Percentiles rank a stretch among this genome's conserved stretches.
These are phyloP conservation scores for Citeromyces matritensis DNA, from an alignment of 805 yeast genomes.

Conservation along the genomic window DNA sequence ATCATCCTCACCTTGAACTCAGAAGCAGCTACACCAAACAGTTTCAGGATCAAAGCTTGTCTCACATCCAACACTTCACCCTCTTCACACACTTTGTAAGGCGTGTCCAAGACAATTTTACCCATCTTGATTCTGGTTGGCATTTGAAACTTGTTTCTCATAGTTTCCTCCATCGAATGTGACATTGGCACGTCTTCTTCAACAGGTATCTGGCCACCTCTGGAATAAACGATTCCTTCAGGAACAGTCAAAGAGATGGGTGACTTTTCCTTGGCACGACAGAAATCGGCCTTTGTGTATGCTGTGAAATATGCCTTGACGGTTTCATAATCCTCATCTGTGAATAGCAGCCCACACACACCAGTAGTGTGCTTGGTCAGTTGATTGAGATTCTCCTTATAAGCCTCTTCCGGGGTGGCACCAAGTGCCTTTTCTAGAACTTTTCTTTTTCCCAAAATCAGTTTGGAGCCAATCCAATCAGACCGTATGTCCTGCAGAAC, in stretches of 20 bases:
- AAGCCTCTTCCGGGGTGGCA: slow-evolving; percentile 75
- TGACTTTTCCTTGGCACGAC: slow-evolving; percentile 77
- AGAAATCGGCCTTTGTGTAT: slow-evolving; percentile 67
- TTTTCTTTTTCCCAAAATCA: slow-evolving; percentile 83
- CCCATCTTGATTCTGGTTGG: slow-evolving; percentile 89
- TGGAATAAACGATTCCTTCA: slow-evolving; percentile 80
- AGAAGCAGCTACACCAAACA: slow-evolving; percentile 90
- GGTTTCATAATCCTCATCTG: slow-evolving; percentile 79
- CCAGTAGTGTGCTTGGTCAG: slow-evolving; percentile 55
- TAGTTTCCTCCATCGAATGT: slow-evolving; percentile 86
- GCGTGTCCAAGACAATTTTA: slow-evolving; percentile 63
- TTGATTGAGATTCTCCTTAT: slow-evolving; percentile 67
- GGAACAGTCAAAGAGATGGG: slow-evolving; percentile 81
- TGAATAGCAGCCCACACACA: slow-evolving; percentile 76
- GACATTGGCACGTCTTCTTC: slow-evolving; percentile 97
- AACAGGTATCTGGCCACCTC: slow-evolving; percentile 82
- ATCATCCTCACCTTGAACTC: slow-evolving; percentile 72
- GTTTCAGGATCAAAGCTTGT: slow-evolving; percentile 84
- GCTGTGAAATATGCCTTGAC: slow-evolving; percentile 79
- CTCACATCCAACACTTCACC: slow-evolving; percentile 79
- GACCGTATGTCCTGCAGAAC: slow-evolving; percentile 85
- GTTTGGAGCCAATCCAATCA: slow-evolving; percentile 85
- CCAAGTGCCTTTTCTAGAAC: slow-evolving; percentile 92
- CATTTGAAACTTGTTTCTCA: slow-evolving; percentile 78
- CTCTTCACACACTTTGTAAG: slow-evolving; percentile 64